Evolutionary conservation across 1,284 basidiomycete genomes (phyloP).

Genomic region (Melampsora larici-populina): DNA sequence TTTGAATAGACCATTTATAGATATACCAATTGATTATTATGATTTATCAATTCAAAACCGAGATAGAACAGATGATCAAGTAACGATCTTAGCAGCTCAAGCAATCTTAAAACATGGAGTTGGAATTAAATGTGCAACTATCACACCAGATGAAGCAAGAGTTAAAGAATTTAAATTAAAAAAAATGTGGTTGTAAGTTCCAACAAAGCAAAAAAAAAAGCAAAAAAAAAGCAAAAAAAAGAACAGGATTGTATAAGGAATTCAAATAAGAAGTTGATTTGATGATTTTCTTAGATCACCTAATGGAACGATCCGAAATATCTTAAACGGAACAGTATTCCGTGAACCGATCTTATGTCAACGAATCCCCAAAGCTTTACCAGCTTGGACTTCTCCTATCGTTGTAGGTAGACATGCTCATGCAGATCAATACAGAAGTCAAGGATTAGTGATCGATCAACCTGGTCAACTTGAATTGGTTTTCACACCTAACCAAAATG

Average conservation of each 20-base stretch:
- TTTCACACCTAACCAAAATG: slow-evolving; percentile 67
- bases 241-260: neutral
- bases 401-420: slow-evolving; percentile 95
- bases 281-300: slow-evolving; percentile 17
- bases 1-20: slow-evolving; percentile 49
- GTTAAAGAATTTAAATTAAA: slow-evolving; percentile 82
- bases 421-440: slow-evolving; percentile 92
- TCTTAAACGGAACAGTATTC: slow-evolving; percentile 96
- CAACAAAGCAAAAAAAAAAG: no score
- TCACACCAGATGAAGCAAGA: slow-evolving; percentile 81
- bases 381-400: slow-evolving; percentile 96
- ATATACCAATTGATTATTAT: slow-evolving; percentile 54
- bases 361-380: slow-evolving; percentile 85
- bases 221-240: no score
- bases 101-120: slow-evolving; percentile 59
- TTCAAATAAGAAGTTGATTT: neutral
- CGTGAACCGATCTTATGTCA: slow-evolving; percentile 93
- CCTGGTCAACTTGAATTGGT: slow-evolving; percentile 85
- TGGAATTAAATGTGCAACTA: slow-evolving; percentile 75
- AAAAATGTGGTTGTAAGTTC: slow-evolving; percentile 67
- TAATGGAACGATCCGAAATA: slow-evolving; percentile 70
- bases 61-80: slow-evolving; percentile 75
- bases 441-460: slow-evolving; percentile 80
- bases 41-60: slow-evolving; percentile 47
- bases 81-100: slow-evolving; percentile 89